Percentiles rank a stretch among this genome's conserved stretches.
Evolutionary conservation across 148 eudicot genomes (phyloP).

Genomic region (Dianthus caryophyllus): DNA sequence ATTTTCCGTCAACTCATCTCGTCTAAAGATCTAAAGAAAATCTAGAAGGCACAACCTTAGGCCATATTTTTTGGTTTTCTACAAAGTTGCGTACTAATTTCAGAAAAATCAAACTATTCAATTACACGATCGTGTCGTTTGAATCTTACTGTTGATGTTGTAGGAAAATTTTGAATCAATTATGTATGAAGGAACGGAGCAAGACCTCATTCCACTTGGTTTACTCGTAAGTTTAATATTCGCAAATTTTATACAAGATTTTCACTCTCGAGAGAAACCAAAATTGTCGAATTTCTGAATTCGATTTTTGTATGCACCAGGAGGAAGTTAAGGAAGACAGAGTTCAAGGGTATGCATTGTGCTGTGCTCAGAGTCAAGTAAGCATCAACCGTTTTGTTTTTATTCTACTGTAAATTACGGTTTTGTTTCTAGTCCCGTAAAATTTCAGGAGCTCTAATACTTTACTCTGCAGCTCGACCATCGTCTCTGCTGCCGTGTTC

Average conservation of each 20-base stretch:
- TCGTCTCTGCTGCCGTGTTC: slow-evolving; percentile 66
- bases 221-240: slow-evolving; percentile 55
- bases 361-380: slow-evolving; percentile 72
- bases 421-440: background rate
- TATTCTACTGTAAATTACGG: background rate
- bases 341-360: slow-evolving; percentile 77
- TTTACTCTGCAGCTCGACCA: slow-evolving; percentile 48
- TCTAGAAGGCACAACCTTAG: too few species aligned
- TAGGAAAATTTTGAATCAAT: slow-evolving; percentile 86
- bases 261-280: too few species aligned
- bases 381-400: slow-evolving; percentile 17
- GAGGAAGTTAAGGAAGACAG: slow-evolving; percentile 47
- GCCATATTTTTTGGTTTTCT: too few species aligned
- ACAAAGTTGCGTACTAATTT: too few species aligned
- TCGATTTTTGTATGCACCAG: slow-evolving; percentile 35
- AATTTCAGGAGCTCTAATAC: background rate
- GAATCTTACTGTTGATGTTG: background rate
- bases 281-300: background rate
- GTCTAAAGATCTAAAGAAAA: too few species aligned
- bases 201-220: slow-evolving; percentile 88
- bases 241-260: background rate
- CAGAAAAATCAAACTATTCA: too few species aligned
- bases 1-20: slow-evolving; percentile 11
- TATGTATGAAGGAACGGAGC: slow-evolving; percentile 34
- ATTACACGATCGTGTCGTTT: background rate